Percentiles rank a stretch among this genome's conserved stretches.
These are phyloP conservation scores for Vicia faba DNA, from an alignment of 306 rosid species.

Conservation along the genomic window DNA sequence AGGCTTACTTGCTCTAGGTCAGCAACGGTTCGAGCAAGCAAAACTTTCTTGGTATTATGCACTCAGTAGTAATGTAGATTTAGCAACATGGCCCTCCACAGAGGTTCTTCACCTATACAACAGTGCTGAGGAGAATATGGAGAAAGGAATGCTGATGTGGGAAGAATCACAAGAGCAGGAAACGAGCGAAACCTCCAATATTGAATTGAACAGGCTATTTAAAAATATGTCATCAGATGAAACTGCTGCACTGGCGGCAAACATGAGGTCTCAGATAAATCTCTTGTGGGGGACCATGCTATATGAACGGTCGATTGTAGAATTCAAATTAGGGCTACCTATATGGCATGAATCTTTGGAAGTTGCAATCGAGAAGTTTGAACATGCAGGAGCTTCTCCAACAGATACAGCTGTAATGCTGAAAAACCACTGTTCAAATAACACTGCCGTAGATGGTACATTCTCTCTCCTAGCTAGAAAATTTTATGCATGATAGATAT, in stretches of 20 bases:
- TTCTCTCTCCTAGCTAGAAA: slow-evolving; percentile 10
- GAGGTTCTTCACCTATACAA: slow-evolving; percentile 72
- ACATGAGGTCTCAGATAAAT: slow-evolving; percentile 78
- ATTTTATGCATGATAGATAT: slow-evolving; percentile 16
- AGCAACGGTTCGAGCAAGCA: slow-evolving; percentile 78
- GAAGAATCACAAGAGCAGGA: slow-evolving; percentile 59
- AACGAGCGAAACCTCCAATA: slow-evolving; percentile 34
- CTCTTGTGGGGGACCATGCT: slow-evolving; percentile 89
- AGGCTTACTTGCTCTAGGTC: slow-evolving; percentile 81
- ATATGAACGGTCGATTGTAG: slow-evolving; percentile 80
- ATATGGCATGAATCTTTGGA: slow-evolving; percentile 76
- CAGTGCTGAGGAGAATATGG: slow-evolving; percentile 81
- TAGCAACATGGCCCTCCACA: slow-evolving; percentile 55
- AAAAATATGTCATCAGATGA: slow-evolving; percentile 55
- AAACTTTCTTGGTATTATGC: slow-evolving; percentile 85
- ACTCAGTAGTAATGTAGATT: slow-evolving; percentile 54
- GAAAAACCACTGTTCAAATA: slow-evolving; percentile 82
- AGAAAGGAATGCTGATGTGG: slow-evolving; percentile 79
- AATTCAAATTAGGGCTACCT: slow-evolving; percentile 70
- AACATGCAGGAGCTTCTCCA: slow-evolving; percentile 82
- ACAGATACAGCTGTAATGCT: slow-evolving; percentile 78
- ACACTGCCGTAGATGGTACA: slow-evolving; percentile 61
- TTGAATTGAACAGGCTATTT: slow-evolving; percentile 53
- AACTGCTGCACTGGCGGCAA: slow-evolving; percentile 57
- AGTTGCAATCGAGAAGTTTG: slow-evolving; percentile 78